Conservation (phyloP, 177 flowering plant species). For the Tripterygium wilfordii region DNA sequence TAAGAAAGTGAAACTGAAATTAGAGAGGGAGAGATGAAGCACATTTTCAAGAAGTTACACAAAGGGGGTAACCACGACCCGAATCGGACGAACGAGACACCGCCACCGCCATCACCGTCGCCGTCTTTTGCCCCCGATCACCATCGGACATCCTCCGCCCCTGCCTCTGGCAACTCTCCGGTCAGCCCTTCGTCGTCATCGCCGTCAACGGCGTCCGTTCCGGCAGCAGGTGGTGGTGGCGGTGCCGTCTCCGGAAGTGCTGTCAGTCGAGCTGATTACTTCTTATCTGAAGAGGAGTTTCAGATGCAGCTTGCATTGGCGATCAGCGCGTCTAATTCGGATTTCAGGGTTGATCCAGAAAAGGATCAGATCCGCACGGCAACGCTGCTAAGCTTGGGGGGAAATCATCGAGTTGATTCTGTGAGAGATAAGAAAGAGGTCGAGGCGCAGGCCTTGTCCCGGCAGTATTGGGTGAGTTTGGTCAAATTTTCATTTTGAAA, state of each 20-base stretch:
- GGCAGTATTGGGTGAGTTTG: constrained; percentile 89
- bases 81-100: constrained; percentile 56
- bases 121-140: constrained; percentile 34
- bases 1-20: no score
- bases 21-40: constrained; percentile 42
- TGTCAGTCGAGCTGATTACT: constrained; percentile 40
- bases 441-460: constrained; percentile 47
- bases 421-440: constrained; percentile 30
- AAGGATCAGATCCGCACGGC: constrained; percentile 83
- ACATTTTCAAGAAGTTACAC: constrained; percentile 93
- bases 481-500: no score
- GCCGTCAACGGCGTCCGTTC: constrained; percentile 16
- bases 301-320: constrained; percentile 92
- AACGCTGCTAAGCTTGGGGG: constrained; percentile 62
- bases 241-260: no score
- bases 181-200: constrained; percentile 37
- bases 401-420: constrained; percentile 21
- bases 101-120: constrained; percentile 23
- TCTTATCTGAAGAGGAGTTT: constrained; percentile 83
- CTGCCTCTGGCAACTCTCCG: constrained; percentile 28
- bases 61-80: constrained; percentile 59
- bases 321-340: constrained; percentile 78
- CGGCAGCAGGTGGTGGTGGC: constrained; percentile 5
- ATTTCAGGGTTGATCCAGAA: constrained; percentile 49
- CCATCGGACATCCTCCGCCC: no score